Evolutionary conservation across 2,329 filamentous ascomycete species (phyloP), one percentile per base, ranked within the genome.

Genomic region (Beauveria sp.): DNA sequence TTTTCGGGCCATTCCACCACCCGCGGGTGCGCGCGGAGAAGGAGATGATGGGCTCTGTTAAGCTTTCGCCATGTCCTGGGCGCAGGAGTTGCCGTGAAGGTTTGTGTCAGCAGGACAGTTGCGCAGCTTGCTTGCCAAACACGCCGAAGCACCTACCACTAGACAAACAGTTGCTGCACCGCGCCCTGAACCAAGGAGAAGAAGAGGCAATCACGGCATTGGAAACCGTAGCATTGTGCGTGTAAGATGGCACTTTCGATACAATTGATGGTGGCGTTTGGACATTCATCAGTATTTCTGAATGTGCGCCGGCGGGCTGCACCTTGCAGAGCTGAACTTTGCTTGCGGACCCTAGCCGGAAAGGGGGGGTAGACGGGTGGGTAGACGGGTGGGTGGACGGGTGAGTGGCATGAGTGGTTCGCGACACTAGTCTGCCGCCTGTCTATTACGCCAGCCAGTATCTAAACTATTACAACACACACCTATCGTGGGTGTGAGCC

Each of bases 121-220:
- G 40, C 20, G 42, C 58, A 60, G 49, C 58, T 60, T 60, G 58
- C 57, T 52, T 52, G 57, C 28, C 58, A 60, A 60, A 60, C 58
- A 60, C 24, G 20, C 57, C 26, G 16, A 48, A 40, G 58, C 58
- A 60, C 40, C 38, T 18, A 38, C 49, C 58, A 48, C 58, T 10
- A 45, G 40, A 43, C 58, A 60, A 60, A 60, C 58, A 53, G 42
- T 43, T 42, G 55, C 55, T 50, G 34, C 22, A 43, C 45, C 31
- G 55, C 55, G 45, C 45, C 22, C 46, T 42, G 31, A 40, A 10
- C 16, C 14, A 18, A 50, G 45, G 31, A 26, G 12, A 18, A 38
- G 42, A 45, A 7, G 24, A 22, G 40, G 53, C 42, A 56, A 28
- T 12, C 18, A n/a, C 26, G 26, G 49, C 46, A 18, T 20, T 24